Evolutionary conservation across 2,329 filamentous ascomycete genomes (phyloP).

Genomic region (Fusarium robinianum): DNA sequence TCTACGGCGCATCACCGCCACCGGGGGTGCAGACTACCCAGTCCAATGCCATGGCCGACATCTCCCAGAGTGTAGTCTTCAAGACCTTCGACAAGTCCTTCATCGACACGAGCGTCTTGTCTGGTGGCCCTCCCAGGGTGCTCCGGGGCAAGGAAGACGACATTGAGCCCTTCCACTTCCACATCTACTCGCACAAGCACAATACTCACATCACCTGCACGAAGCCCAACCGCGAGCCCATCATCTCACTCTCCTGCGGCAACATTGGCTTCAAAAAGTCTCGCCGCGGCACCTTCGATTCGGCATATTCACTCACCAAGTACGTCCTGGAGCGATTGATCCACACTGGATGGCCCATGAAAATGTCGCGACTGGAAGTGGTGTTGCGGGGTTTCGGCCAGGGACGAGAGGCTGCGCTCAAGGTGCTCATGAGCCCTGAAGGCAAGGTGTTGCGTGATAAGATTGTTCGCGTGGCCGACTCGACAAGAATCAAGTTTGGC

Average conservation of each 20-base stretch:
- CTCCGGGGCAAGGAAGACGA: constrained; percentile 42
- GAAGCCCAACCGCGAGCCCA: constrained; percentile 75
- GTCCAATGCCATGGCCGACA: constrained; percentile 40
- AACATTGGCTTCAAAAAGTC: constrained; percentile 91
- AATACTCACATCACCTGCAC: constrained; percentile 94
- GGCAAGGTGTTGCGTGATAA: constrained; percentile 74
- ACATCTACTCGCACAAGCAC: constrained; percentile 86
- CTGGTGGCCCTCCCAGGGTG: constrained; percentile 25
- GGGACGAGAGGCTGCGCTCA: constrained; percentile 86
- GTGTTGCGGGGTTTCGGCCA: constrained; percentile 82
- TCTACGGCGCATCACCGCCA: constrained; percentile 39
- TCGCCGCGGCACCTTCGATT: constrained; percentile 81
- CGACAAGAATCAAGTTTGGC: constrained; percentile 92
- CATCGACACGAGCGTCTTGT: constrained; percentile 42
- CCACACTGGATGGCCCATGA: constrained; percentile 75
- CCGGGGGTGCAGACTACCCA: constrained; percentile 20
- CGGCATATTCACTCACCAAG: constrained; percentile 85
- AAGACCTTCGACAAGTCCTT: constrained; percentile 43
- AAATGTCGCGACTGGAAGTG: constrained; percentile 79
- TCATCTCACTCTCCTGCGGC: constrained; percentile 80
- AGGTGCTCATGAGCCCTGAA: constrained; percentile 85
- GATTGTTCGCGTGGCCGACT: constrained; percentile 81
- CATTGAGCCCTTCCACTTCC: constrained; percentile 77
- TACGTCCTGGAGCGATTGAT: constrained; percentile 84
- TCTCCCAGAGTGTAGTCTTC: constrained; percentile 48